A percentile compares a stretch with the other conserved stretches of the same genome.
phyloP scores from a whole-genome alignment of 1,284 basidiomycete species.

The Mycosarcoma mackinlayi region DNA sequence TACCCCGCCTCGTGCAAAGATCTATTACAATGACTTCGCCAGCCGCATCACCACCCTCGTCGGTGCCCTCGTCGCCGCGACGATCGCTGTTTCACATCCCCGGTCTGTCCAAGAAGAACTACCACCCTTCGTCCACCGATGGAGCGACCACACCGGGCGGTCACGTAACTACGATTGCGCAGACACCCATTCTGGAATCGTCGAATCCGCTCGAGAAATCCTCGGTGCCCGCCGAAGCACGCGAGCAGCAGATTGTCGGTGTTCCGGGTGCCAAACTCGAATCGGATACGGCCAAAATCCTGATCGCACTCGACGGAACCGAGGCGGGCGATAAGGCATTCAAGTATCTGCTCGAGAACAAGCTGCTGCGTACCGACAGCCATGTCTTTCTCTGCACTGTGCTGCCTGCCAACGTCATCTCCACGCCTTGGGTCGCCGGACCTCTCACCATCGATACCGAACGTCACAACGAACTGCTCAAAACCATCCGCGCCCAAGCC shows the following conservation, averaged over 20 bases:
- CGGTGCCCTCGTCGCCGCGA: constrained; percentile 45
- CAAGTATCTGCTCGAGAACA: constrained; percentile 58
- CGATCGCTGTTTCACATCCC: constrained; percentile 33
- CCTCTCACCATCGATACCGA: constrained; percentile 63
- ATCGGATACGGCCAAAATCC: constrained; percentile 50
- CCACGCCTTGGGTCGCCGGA: constrained; percentile 63
- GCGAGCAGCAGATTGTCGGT: constrained; percentile 65
- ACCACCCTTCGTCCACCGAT: constrained; percentile 19
- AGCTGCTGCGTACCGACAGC: constrained; percentile 44
- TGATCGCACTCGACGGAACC: constrained; percentile 64
- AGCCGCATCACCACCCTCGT: constrained; percentile 32
- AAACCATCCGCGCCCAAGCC: constrained; percentile 58
- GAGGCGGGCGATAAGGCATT: constrained; percentile 65
- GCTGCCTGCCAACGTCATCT: constrained; percentile 60
- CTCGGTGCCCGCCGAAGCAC: constrained; percentile 56
- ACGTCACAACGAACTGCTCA: constrained; percentile 63
- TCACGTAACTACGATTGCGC: constrained; percentile 51
- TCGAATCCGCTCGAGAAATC: constrained; percentile 63
- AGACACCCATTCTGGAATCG: constrained; percentile 63
- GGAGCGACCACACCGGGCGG: constrained; percentile 39
- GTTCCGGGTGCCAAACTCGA: constrained; percentile 44
- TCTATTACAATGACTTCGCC: constrained; percentile 36
- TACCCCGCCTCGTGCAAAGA: neutral
- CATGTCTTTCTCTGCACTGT: constrained; percentile 65
- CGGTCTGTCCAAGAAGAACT: constrained; percentile 22